Base-by-base conservation (phyloP, 768 basidiomycete species). In the Coprinellus micaceus region DNA sequence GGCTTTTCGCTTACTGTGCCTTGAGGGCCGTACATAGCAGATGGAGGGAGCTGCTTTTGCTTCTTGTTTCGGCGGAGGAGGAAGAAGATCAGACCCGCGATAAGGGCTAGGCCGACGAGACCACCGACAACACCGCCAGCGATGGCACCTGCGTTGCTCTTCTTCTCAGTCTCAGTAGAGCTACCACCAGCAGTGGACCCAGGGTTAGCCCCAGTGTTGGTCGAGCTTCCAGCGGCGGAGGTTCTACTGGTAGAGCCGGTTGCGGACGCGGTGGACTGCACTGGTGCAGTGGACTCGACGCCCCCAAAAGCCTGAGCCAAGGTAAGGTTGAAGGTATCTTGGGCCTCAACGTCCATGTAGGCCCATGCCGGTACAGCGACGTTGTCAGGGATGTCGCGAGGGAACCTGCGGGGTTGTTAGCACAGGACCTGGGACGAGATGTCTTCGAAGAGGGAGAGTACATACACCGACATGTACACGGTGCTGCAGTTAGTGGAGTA, bases 41-140 rank as follows among this genome's bases (percentile, higher is more conserved):
- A 62, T 9, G 58, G 53, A 22, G 58, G 40, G 15, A 24, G 22
- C 40, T 53, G 36, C 49, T 58, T 61, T 39, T 44, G 15, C 51
- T 55, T 59, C 7, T 33, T 64, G 46, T 19, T 37, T 47, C 45
- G 56, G 59, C 46, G 72, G 59, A 70, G 11, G 57, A 76, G 66
- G 63, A 69, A 77, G 52, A 67, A 64, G 5, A 65, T 52, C 5
- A 67, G 54, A 1, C 66, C 77, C 4, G 62, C 75, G 12, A 84
- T 67, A 44, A 79, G 58, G 7, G 73, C 77, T 19, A 81, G 55
- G n/a, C 66, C 74, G 25, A 81, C 73, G 0, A 86, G 56, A 13
- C 79, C 82, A 3, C 82, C 83, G 5, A 85, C 73, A 6, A 82
- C 80, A n/a, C 86, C 85, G 39, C 85, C 86, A 0, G 80, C 82